Percentiles rank a stretch among this genome's conserved stretches.
phyloP scores from a whole-genome alignment of 2,329 filamentous ascomycete genomes.

The Ophiostoma populinum region DNA sequence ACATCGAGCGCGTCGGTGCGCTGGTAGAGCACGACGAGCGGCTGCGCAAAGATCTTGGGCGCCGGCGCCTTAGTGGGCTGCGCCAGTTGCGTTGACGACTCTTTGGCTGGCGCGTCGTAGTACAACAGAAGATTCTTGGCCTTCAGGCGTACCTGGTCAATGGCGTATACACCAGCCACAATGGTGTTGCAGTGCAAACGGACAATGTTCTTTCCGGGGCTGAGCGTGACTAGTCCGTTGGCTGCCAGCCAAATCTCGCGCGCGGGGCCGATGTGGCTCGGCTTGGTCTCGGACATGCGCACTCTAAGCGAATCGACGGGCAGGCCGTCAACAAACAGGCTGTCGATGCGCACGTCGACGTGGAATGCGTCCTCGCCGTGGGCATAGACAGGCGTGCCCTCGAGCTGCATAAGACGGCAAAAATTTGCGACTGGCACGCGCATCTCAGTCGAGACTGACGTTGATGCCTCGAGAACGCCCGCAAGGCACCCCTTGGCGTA shows the following conservation, averaged over 20 bases:
- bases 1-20: slow-evolving; percentile 51
- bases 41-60: slow-evolving; percentile 31
- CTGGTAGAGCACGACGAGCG: slow-evolving; percentile 58
- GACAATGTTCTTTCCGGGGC: slow-evolving; percentile 33
- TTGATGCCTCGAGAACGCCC: slow-evolving; percentile 29
- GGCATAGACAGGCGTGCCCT: slow-evolving; percentile 51
- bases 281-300: slow-evolving; percentile 39
- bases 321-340: slow-evolving; percentile 55
- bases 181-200: slow-evolving; percentile 36
- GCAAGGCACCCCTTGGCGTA: slow-evolving; percentile 30
- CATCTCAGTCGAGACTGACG: slow-evolving; percentile 36
- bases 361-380: slow-evolving; percentile 59
- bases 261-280: slow-evolving; percentile 31
- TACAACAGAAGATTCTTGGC: slow-evolving; percentile 46
- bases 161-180: slow-evolving; percentile 55
- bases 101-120: slow-evolving; percentile 36
- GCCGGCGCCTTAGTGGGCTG: neutral
- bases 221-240: slow-evolving; percentile 25
- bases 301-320: slow-evolving; percentile 47
- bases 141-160: slow-evolving; percentile 53
- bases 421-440: slow-evolving; percentile 54
- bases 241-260: slow-evolving; percentile 35
- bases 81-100: neutral
- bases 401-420: slow-evolving; percentile 52
- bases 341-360: slow-evolving; percentile 48